Evolutionary conservation across 768 basidiomycete genomes (phyloP).

Genomic region (Fomitopsis pulvina): DNA sequence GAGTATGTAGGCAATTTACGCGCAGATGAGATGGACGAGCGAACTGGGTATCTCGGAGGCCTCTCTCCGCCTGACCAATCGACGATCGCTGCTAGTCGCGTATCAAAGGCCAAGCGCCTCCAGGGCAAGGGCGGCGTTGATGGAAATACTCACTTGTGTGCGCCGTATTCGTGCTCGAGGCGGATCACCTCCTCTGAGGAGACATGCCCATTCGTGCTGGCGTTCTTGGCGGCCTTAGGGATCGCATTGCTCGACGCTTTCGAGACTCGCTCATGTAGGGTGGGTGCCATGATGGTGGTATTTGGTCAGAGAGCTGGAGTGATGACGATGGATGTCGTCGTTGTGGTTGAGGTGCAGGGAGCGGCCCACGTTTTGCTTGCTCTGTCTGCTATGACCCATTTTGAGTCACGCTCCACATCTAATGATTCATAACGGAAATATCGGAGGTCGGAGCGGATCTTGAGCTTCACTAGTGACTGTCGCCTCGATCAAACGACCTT

Average conservation of each 20-base stretch:
- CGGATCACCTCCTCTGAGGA: constrained; percentile 68
- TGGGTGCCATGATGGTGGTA: background rate
- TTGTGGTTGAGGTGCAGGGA: background rate
- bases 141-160: constrained; percentile 69
- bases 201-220: constrained; percentile 22
- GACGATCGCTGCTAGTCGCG: constrained; percentile 1
- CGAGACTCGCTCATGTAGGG: background rate
- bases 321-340: background rate
- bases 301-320: background rate
- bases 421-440: background rate
- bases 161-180: constrained; percentile 76
- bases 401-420: background rate
- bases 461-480: background rate
- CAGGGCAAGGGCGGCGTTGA: background rate
- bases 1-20: constrained; percentile 9
- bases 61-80: background rate
- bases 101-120: background rate
- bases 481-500: background rate
- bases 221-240: background rate
- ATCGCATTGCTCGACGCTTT: background rate
- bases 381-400: background rate
- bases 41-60: constrained; percentile 1
- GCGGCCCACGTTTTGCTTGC: background rate
- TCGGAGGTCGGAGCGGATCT: background rate
- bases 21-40: constrained; percentile 4